Evolutionary conservation across 2,329 filamentous ascomycete genomes (phyloP).

Genomic region (Penicillium sp.): DNA sequence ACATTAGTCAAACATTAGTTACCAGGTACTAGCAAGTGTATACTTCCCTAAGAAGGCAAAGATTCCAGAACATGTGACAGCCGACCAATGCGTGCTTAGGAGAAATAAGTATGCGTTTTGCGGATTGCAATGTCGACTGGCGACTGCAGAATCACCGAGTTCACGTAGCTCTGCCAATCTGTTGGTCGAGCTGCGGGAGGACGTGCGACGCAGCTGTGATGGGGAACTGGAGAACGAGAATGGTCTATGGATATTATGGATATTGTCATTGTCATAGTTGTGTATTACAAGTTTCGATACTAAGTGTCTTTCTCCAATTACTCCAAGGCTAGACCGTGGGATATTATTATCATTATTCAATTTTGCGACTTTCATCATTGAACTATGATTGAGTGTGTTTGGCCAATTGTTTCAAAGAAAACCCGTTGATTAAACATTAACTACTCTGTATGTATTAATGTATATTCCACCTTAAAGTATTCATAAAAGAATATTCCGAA

Average conservation of each 20-base stretch:
- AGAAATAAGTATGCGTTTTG: slow-evolving; percentile 10
- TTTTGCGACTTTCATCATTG: background rate
- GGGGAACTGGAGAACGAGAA: background rate
- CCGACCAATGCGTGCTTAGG: slow-evolving; percentile 6
- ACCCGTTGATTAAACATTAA: background rate
- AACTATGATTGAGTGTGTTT: background rate
- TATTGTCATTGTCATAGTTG: background rate
- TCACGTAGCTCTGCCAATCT: background rate
- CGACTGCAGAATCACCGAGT: slow-evolving; percentile 24
- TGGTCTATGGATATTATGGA: background rate
- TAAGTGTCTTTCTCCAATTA: background rate
- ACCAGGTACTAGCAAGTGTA: background rate
- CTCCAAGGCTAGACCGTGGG: background rate
- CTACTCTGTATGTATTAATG: background rate
- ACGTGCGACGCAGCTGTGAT: slow-evolving; percentile 7
- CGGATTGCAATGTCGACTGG: slow-evolving; percentile 21
- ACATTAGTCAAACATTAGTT: slow-evolving; percentile 7
- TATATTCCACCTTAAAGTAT: background rate
- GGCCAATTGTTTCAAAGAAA: background rate
- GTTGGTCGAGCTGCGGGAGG: slow-evolving; percentile 13
- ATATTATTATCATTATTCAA: background rate
- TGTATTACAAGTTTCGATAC: slow-evolving; percentile 1
- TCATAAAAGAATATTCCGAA: background rate
- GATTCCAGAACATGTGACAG: slow-evolving; percentile 20
- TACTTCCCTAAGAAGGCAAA: background rate